Evolutionary conservation across 768 basidiomycete genomes (phyloP), one percentile per base, ranked within the genome.

Genomic region (Chalciporus pseudorubinellus): DNA sequence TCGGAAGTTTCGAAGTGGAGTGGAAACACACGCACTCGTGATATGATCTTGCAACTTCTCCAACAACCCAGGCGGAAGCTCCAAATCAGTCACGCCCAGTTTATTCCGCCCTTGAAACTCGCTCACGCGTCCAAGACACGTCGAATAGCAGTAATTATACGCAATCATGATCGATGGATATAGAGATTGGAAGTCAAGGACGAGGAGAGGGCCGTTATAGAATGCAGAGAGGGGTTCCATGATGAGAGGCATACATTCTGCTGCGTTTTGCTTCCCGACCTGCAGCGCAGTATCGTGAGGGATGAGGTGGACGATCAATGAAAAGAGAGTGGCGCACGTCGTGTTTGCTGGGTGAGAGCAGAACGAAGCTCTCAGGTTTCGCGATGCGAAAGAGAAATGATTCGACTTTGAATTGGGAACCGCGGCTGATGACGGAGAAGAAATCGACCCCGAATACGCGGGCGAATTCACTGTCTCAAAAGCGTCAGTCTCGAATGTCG

Each of bases 121-220:
- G n/a, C 77, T 75, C 34, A 92, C 76, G 12, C 95, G 83, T 10
- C 97, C 97, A 26, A 99, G 77, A 67, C 95, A 98, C 2, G 97
- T 99, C 22, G 95, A 98, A 66, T 93, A 95, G 63, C 91, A 93
- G 67, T 93, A 93, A 67, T 98, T 98, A 72, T 99, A 95, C 6
- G 94, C 95, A 59, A 98, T 95, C 95, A 98, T 98, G 53, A 98
- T 76, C 0, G 94, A 97, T 0, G 97, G 97, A 66, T 99, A 99
- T 21, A 99, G 77, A 2, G 89, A 93, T 61, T 97, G 92, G 66
- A 98, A 99, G 67, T 99, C 97, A 49, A 99, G 76, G 1, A 99
- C 95, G 31, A 98, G 73, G 12, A 99, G 76, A 4, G 97, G 97
- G 58, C 89, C 89, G 38, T 84, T 89, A 69, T 98, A 99, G 63